Evolutionary conservation across 768 basidiomycete species (phyloP).

Genomic region (Tulasnella sp.): DNA sequence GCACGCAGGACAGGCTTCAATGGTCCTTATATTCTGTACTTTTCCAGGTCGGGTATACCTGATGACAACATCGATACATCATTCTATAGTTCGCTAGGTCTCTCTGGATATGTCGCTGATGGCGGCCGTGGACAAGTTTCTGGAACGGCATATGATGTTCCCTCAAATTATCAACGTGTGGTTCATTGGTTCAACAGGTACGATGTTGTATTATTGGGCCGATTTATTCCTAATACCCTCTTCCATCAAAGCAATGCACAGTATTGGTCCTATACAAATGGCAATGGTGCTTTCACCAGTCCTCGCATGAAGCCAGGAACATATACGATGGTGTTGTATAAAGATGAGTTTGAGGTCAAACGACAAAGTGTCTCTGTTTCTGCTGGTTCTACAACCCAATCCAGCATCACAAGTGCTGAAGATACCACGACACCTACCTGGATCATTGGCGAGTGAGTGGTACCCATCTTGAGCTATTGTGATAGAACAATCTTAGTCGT

Average conservation of each 20-base stretch:
- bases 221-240: background rate
- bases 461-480: background rate
- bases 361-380: constrained; percentile 32
- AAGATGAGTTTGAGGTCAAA: constrained; percentile 37
- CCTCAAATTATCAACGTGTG: constrained; percentile 29
- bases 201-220: background rate
- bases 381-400: constrained; percentile 30
- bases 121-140: constrained; percentile 35
- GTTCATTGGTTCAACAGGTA: constrained; percentile 4
- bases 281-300: constrained; percentile 32
- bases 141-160: constrained; percentile 33
- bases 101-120: constrained; percentile 34
- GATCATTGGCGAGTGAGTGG: constrained; percentile 22
- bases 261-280: constrained; percentile 34
- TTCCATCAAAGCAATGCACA: constrained; percentile 33
- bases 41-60: background rate
- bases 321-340: constrained; percentile 34
- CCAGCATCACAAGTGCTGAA: constrained; percentile 22
- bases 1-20: constrained; percentile 30
- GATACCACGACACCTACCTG: constrained; percentile 16
- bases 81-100: constrained; percentile 33
- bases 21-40: constrained; percentile 33
- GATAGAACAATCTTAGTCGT: background rate
- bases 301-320: constrained; percentile 38
- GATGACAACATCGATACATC: background rate